phyloP scores from a whole-genome alignment of 2,329 filamentous ascomycete species.

The Penicillium sp. region DNA sequence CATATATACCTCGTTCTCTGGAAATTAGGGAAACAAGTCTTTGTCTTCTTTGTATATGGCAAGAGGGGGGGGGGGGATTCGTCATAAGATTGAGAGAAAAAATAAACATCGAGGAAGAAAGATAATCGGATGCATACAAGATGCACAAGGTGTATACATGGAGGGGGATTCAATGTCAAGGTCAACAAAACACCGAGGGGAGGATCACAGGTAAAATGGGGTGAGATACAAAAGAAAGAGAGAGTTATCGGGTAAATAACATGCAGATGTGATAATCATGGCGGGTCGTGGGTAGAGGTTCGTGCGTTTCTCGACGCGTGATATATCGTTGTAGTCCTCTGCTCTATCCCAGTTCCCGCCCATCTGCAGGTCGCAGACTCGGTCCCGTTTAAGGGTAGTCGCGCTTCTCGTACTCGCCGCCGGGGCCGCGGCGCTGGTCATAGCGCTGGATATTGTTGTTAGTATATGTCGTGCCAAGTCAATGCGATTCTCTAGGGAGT shows the following conservation, averaged over 20 bases:
- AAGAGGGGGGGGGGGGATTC: constrained; percentile 35
- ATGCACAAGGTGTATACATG: constrained; percentile 32
- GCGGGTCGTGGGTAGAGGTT: neutral
- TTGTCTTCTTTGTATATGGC: constrained; percentile 15
- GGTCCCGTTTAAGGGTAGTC: constrained; percentile 39
- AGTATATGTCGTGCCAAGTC: neutral
- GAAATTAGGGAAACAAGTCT: constrained; percentile 7
- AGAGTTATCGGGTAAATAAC: constrained; percentile 14
- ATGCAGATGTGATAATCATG: constrained; percentile 12
- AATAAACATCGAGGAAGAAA: constrained; percentile 34
- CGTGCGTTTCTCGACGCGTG: neutral
- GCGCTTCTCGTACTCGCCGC: constrained; percentile 35
- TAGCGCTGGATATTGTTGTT: constrained; percentile 33
- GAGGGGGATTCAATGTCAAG: constrained; percentile 17
- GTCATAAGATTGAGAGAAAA: constrained; percentile 36
- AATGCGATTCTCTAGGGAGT: neutral
- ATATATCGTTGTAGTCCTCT: neutral
- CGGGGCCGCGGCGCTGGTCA: constrained; percentile 40
- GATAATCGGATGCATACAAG: constrained; percentile 28
- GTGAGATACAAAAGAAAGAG: constrained; percentile 26
- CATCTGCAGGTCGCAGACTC: constrained; percentile 15
- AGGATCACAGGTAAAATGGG: constrained; percentile 25
- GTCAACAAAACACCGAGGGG: neutral
- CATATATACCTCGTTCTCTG: constrained; percentile 18
- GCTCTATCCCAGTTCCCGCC: neutral